Percentiles rank a stretch among this genome's conserved stretches.
Conservation (phyloP, 1,284 basidiomycete species). For the Sanghuangporus sanghuang region DNA sequence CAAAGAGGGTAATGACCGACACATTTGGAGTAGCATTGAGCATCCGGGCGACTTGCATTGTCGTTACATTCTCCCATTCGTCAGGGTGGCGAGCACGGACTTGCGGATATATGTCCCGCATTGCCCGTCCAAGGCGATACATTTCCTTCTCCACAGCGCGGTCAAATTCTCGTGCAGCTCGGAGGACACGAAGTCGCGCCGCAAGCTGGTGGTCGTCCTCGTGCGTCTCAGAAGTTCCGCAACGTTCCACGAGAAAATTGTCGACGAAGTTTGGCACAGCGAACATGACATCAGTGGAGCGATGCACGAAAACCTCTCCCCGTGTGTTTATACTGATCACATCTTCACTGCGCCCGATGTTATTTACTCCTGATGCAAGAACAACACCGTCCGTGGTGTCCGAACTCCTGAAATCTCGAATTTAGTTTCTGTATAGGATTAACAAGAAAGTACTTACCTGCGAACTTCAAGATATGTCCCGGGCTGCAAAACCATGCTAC, state of each 20-base stretch:
- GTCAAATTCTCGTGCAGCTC: slow-evolving; percentile 46
- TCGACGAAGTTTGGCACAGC: slow-evolving; percentile 49
- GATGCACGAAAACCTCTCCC: slow-evolving; percentile 49
- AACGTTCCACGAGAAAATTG: slow-evolving; percentile 40
- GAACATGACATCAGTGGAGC: slow-evolving; percentile 50
- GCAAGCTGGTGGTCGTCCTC: slow-evolving; percentile 33
- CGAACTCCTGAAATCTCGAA: slow-evolving; percentile 35
- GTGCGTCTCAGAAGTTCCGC: slow-evolving; percentile 34
- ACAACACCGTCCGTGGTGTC: slow-evolving; percentile 41
- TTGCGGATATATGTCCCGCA: slow-evolving; percentile 38
- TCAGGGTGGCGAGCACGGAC: slow-evolving; percentile 42
- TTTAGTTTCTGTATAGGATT: not conserved
- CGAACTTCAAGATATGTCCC: slow-evolving; percentile 61
- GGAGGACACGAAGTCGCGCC: slow-evolving; percentile 57
- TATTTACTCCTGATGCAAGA: slow-evolving; percentile 30
- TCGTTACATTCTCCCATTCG: slow-evolving; percentile 47
- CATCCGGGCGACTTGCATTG: slow-evolving; percentile 43
- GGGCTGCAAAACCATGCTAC: slow-evolving; percentile 23
- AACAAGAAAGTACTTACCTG: slow-evolving; percentile 34
- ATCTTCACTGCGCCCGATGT: slow-evolving; percentile 30
- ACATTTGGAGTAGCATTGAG: slow-evolving; percentile 31
- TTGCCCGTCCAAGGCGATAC: slow-evolving; percentile 29
- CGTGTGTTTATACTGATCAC: slow-evolving; percentile 37
- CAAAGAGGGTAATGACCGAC: slow-evolving; percentile 44
- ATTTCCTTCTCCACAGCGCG: slow-evolving; percentile 36